These are phyloP conservation scores for Gentiana straminea DNA, from an alignment of 257 asterid species.

Conservation along the genomic window DNA sequence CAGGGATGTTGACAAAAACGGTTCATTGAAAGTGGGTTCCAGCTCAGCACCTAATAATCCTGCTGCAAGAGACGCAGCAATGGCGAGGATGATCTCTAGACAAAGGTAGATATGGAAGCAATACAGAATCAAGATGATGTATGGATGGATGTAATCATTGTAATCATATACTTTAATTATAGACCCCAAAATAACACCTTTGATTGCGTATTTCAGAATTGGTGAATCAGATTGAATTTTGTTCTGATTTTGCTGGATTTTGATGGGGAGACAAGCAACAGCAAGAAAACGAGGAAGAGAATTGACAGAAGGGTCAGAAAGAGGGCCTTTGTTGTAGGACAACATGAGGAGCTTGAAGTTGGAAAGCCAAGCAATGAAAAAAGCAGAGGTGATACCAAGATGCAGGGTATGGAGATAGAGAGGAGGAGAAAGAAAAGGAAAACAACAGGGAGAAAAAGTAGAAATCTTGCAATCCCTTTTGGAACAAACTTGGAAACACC, in stretches of 20 bases:
- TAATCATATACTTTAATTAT: slow-evolving; percentile 36
- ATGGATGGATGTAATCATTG: slow-evolving; percentile 20
- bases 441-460: slow-evolving; percentile 45
- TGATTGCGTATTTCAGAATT: slow-evolving; percentile 27
- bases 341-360: slow-evolving; percentile 63
- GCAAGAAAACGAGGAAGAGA: slow-evolving; percentile 44
- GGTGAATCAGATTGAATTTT: slow-evolving; percentile 2
- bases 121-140: slow-evolving; percentile 19
- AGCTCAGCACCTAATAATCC: slow-evolving; percentile 48
- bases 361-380: slow-evolving; percentile 72
- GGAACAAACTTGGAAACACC: slow-evolving; percentile 27
- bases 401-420: slow-evolving; percentile 41
- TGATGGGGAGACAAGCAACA: slow-evolving; percentile 62
- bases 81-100: slow-evolving; percentile 43
- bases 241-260: slow-evolving; percentile 21
- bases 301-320: slow-evolving; percentile 29
- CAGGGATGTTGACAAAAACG: slow-evolving; percentile 56
- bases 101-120: slow-evolving; percentile 41
- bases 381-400: slow-evolving; percentile 46
- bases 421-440: slow-evolving; percentile 50
- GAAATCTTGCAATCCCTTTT: slow-evolving; percentile 27
- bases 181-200: slow-evolving; percentile 31
- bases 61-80: slow-evolving; percentile 43
- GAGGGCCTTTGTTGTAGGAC: slow-evolving; percentile 45
- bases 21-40: slow-evolving; percentile 81